phyloP scores from a whole-genome alignment of 495 filamentous ascomycete species.

The Tuber aestivum region DNA sequence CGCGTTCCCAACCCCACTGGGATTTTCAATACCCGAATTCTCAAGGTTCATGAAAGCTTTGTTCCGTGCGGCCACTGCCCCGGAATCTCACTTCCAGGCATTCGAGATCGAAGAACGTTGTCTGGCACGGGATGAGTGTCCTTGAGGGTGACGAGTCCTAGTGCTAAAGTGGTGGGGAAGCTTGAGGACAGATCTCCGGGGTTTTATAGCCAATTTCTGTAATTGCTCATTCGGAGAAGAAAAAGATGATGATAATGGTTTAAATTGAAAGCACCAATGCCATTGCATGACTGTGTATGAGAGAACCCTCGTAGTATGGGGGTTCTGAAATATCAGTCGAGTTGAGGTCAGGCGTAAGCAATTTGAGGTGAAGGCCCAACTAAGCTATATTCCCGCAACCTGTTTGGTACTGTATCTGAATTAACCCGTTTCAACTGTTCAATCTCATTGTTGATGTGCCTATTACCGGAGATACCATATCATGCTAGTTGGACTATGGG shows the following conservation, averaged over 20 bases:
- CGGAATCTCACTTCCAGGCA: not conserved
- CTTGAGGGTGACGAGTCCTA: too few relatives aligned
- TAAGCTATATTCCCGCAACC: not conserved
- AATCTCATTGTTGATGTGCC: not conserved
- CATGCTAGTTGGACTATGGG: not conserved
- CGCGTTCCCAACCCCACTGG: not conserved
- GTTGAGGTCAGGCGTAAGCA: too few relatives aligned
- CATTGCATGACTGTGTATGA: too few relatives aligned
- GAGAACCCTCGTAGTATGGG: too few relatives aligned
- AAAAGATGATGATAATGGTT: too few relatives aligned
- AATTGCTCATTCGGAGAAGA: too few relatives aligned
- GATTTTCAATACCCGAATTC: not conserved
- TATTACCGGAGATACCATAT: not conserved
- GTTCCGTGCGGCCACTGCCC: not conserved
- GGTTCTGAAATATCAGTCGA: too few relatives aligned
- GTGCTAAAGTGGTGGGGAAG: too few relatives aligned
- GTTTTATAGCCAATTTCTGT: too few relatives aligned
- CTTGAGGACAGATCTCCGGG: too few relatives aligned
- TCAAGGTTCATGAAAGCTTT: not conserved
- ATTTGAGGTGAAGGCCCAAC: too few relatives aligned
- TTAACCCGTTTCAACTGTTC: not conserved
- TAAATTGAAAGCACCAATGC: too few relatives aligned
- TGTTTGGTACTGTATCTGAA: not conserved
- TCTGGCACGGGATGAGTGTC: not conserved
- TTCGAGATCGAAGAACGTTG: not conserved